Evolutionary conservation across 2,329 filamentous ascomycete species (phyloP), one percentile per base, ranked within the genome.

Genomic region (Fusarium sp.): DNA sequence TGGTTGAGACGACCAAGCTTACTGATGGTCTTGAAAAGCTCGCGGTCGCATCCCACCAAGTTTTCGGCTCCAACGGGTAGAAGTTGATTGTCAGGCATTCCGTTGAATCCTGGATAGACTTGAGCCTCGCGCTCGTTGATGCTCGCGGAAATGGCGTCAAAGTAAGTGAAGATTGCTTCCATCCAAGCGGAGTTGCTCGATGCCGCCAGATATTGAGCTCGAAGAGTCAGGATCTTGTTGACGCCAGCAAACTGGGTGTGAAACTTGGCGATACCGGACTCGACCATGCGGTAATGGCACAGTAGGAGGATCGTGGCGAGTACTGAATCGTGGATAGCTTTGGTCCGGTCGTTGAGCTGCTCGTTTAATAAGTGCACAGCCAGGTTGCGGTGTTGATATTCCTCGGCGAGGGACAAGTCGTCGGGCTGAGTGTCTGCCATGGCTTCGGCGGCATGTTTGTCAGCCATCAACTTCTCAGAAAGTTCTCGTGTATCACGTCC

Each of bases 211-310:
- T 74, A 71, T 69, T 91, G 88, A 6, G 75, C 67, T 62, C 94
- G 88, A 81, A 97, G 88, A 6, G 90, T 88, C 13, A 98, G 86
- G 31, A 98, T 89, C 83, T 97, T 97, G 81, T 94, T 94, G 41
- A 98, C 94, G 1, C 95, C 94, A 1, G 93, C 93, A 75, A 98
- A 94, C 77, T 98, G 95, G 0, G 93, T 96, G 72, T 94, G 93
- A 81, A 98, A 98, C 75, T 95, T 95, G 21, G 93, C 93, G 71
- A 98, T 91, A 5, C 95, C 95, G 2, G 93, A 96, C 79, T 98
- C 94, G 67, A 93, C 96, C 81, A 97, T 94, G 72, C 97, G 92
- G 78, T 97, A 97, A 65, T 98, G 90, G 77, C 94, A 97, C 6
- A 98, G 85, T 11, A 98, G 87, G 41, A 98, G 86, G 37, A 98